Evolutionary conservation across 495 filamentous ascomycete genomes (phyloP).

Genomic region (Hypoxylon cercidicola): DNA sequence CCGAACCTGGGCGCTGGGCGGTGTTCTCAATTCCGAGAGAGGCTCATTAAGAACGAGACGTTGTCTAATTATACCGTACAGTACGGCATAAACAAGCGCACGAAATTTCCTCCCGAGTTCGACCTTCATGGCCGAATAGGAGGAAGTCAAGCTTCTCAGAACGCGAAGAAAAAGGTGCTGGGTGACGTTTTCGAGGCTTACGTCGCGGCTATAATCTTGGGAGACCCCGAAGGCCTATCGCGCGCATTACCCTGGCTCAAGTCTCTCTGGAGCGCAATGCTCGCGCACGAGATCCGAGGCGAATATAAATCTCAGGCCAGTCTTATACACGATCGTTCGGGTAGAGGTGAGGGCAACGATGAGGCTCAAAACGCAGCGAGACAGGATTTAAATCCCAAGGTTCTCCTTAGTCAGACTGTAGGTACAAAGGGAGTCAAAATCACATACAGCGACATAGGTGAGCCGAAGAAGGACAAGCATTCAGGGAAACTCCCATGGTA

Average conservation of each 20-base stretch:
- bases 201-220: slow-evolving; percentile 78
- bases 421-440: slow-evolving; percentile 70
- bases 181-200: slow-evolving; percentile 93
- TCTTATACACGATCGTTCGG: slow-evolving; percentile 26
- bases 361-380: slow-evolving; percentile 22
- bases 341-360: slow-evolving; percentile 8
- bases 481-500: slow-evolving; percentile 67
- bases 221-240: slow-evolving; percentile 68
- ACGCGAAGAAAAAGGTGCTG: slow-evolving; percentile 70
- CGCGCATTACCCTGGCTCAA: slow-evolving; percentile 74
- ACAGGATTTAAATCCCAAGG: slow-evolving; percentile 52
- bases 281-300: slow-evolving; percentile 56
- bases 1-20: slow-evolving; percentile 66
- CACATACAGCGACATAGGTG: slow-evolving; percentile 70
- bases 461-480: slow-evolving; percentile 64
- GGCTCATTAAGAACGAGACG: slow-evolving; percentile 80
- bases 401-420: slow-evolving; percentile 65
- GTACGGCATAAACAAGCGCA: slow-evolving; percentile 74
- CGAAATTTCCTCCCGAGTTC: slow-evolving; percentile 62
- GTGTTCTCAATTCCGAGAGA: slow-evolving; percentile 72
- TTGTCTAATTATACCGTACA: slow-evolving; percentile 69
- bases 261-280: slow-evolving; percentile 67
- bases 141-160: slow-evolving; percentile 53
- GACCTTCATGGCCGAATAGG: slow-evolving; percentile 45
- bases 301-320: slow-evolving; percentile 32